Percentiles rank a stretch among this genome's conserved stretches.
These are phyloP conservation scores for Pseudogymnoascus sp. DNA, from an alignment of 2,329 filamentous ascomycete genomes.

Conservation along the genomic window DNA sequence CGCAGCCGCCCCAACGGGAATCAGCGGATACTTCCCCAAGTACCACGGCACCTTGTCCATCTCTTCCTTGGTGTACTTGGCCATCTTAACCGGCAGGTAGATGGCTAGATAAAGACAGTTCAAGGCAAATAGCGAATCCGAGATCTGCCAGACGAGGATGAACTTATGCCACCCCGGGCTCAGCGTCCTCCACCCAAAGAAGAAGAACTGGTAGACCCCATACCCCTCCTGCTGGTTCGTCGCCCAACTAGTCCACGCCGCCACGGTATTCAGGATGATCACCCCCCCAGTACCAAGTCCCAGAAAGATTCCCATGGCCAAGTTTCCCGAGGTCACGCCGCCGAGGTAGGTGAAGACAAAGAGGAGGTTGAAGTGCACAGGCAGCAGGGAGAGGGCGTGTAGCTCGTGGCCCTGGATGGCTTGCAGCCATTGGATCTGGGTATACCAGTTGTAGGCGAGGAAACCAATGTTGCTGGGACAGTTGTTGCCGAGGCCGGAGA, in stretches of 20 bases:
- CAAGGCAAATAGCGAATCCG: background rate
- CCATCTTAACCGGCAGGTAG: background rate
- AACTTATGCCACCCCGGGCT: background rate
- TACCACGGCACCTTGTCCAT: background rate
- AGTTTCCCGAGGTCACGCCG: background rate
- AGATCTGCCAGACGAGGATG: background rate
- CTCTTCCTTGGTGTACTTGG: background rate
- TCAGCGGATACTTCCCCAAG: background rate
- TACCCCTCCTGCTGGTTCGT: slow-evolving; percentile 14
- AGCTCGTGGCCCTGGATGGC: slow-evolving; percentile 12
- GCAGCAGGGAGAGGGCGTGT: slow-evolving; percentile 7
- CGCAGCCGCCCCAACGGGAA: background rate
- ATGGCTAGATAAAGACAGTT: background rate
- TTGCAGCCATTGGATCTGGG: slow-evolving; percentile 12
- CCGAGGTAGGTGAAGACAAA: background rate
- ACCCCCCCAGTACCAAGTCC: slow-evolving; percentile 15
- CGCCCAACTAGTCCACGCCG: slow-evolving; percentile 15
- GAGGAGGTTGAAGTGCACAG: background rate
- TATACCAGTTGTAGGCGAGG: slow-evolving; percentile 18
- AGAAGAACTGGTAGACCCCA: slow-evolving; percentile 16
- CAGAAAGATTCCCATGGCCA: background rate
- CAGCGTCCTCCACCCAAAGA: slow-evolving; percentile 13
- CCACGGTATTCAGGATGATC: slow-evolving; percentile 14
- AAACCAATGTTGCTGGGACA: slow-evolving; percentile 17
- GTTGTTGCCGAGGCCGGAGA: slow-evolving; percentile 16